Conservation (phyloP, 1,284 basidiomycete genomes). For the Leccinum fuscescens region DNA sequence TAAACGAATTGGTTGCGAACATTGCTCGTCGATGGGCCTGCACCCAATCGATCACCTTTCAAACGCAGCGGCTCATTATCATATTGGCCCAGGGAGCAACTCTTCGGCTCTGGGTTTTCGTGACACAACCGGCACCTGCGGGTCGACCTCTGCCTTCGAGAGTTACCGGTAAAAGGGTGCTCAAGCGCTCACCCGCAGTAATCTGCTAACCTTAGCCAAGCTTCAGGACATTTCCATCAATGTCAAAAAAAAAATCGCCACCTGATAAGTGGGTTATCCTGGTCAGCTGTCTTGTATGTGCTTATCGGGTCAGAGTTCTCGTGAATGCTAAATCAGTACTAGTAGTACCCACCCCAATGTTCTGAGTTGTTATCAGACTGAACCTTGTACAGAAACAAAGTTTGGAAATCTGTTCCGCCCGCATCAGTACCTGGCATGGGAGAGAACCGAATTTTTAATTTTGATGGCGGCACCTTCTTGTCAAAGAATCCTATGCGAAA, state of each 20-base stretch:
- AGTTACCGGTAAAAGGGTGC: constrained; percentile 8
- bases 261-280: constrained; percentile 25
- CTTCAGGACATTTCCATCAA: constrained; percentile 2
- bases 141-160: not conserved
- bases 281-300: constrained; percentile 27
- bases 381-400: constrained; percentile 16
- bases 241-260: constrained; percentile 10
- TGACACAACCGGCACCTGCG: not conserved
- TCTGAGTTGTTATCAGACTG: constrained; percentile 12
- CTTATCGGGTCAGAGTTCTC: constrained; percentile 21
- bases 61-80: not conserved
- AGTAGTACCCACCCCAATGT: constrained; percentile 8
- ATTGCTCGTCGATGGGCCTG: not conserved
- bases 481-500: not conserved
- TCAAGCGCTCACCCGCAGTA: not conserved
- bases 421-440: constrained; percentile 11
- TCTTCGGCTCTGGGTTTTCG: not conserved
- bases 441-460: constrained; percentile 14
- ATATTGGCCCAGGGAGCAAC: not conserved
- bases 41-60: not conserved
- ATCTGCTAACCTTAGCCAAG: constrained; percentile 21
- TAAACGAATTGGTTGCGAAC: not conserved
- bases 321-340: constrained; percentile 13
- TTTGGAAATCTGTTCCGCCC: constrained; percentile 19
- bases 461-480: constrained; percentile 10